Conservation (phyloP, 1,139 yeast genomes). For the Spathaspora sp. region DNA sequence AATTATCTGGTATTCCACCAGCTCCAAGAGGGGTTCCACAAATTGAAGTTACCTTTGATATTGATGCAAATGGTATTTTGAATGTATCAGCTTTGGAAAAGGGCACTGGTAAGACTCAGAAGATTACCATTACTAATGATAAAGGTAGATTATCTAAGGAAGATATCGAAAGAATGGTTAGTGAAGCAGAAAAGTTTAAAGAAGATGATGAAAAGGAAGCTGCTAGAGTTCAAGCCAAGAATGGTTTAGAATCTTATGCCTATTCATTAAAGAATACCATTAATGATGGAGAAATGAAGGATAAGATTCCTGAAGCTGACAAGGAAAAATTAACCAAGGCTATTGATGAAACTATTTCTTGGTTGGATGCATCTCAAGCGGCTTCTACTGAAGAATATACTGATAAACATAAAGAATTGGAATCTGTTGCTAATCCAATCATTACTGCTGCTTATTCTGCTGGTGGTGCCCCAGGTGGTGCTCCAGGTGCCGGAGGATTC, state of each 20-base stretch:
- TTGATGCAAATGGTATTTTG: conserved; percentile 93
- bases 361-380: conserved; percentile 53
- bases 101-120: conserved; percentile 73
- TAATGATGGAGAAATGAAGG: conserved; percentile 49
- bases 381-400: conserved; percentile 55
- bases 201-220: conserved; percentile 41
- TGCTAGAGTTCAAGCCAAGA: conserved; percentile 57
- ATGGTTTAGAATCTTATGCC: conserved; percentile 85
- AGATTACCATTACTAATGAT: conserved; percentile 43
- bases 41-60: conserved; percentile 89
- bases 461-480: conserved; percentile 23
- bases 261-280: conserved; percentile 70
- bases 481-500: conserved; percentile 24
- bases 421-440: conserved; percentile 63
- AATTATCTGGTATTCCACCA: conserved; percentile 91
- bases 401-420: conserved; percentile 67
- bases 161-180: conserved; percentile 50
- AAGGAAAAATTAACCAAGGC: conserved; percentile 44
- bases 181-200: conserved; percentile 43
- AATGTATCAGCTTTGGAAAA: conserved; percentile 92
- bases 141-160: conserved; percentile 52
- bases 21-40: conserved; percentile 98
- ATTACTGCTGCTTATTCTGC: conserved; percentile 60
- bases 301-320: conserved; percentile 48
- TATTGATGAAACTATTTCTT: conserved; percentile 43